These are phyloP conservation scores for Kodamaea derodonti DNA, from an alignment of 1,139 yeast species.

Conservation along the genomic window DNA sequence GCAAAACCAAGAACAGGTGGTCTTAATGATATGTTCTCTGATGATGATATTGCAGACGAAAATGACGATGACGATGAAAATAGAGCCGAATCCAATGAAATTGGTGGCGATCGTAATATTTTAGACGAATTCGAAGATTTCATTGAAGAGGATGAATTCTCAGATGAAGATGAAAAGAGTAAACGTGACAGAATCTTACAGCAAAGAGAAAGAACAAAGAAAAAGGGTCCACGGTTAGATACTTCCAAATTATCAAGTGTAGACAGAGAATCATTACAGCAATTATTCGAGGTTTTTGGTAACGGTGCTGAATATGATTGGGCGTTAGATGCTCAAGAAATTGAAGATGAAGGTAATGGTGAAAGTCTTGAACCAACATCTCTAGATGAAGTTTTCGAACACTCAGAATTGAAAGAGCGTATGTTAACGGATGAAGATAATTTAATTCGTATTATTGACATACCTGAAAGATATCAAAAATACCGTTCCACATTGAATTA, in stretches of 20 bases:
- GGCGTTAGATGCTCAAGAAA: constrained; percentile 92
- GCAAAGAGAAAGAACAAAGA: constrained; percentile 40
- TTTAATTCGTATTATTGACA: constrained; percentile 76
- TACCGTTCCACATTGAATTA: constrained; percentile 61
- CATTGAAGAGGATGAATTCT: constrained; percentile 94
- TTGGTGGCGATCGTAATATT: constrained; percentile 36
- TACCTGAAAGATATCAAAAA: constrained; percentile 90
- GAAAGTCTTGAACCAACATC: constrained; percentile 55
- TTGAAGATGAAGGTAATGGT: constrained; percentile 55
- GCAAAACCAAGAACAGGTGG: constrained; percentile 39
- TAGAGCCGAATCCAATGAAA: constrained; percentile 27
- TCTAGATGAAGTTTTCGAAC: constrained; percentile 89
- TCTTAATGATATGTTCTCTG: constrained; percentile 79
- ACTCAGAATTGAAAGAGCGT: constrained; percentile 84
- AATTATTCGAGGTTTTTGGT: constrained; percentile 91
- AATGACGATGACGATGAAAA: constrained; percentile 31
- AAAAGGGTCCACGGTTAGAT: constrained; percentile 39
- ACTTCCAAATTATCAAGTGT: constrained; percentile 69
- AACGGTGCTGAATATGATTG: constrained; percentile 97
- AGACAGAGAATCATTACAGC: constrained; percentile 90
- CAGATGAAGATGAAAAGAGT: constrained; percentile 84
- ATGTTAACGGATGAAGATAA: constrained; percentile 93
- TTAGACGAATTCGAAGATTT: constrained; percentile 92
- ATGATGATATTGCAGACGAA: constrained; percentile 57
- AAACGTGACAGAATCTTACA: constrained; percentile 31